Evolutionary conservation across 1,284 basidiomycete genomes (phyloP).

Genomic region (Macrocybe sp.): DNA sequence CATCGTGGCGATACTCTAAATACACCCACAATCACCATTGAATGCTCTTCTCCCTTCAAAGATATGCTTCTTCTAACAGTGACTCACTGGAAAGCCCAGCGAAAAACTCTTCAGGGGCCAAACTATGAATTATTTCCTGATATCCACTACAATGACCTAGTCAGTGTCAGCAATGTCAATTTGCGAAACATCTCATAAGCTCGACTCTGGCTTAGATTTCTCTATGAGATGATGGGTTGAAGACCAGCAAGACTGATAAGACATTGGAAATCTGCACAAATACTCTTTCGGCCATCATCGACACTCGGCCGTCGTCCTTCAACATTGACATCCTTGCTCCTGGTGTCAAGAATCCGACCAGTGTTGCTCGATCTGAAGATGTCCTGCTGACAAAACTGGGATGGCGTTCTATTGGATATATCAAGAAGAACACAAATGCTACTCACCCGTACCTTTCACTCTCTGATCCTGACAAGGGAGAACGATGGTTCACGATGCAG

Average conservation of each 20-base stretch:
- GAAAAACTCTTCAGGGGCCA: conserved; percentile 14
- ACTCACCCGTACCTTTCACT: conserved; percentile 34
- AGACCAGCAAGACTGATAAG: conserved; percentile 16
- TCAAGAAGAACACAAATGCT: conserved; percentile 27
- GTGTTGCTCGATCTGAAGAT: conserved; percentile 17
- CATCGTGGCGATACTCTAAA: conserved; percentile 54
- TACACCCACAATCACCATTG: conserved; percentile 24
- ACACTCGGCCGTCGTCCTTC: conserved; percentile 22
- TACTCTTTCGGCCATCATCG: conserved; percentile 20
- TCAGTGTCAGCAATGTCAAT: conserved; percentile 4
- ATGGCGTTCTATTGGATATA: conserved; percentile 24
- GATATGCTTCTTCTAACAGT: conserved; percentile 17
- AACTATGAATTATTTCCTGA: conserved; percentile 24
- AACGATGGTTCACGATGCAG: conserved; percentile 49
- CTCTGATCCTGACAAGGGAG: conserved; percentile 24
- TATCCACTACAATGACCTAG: conserved; percentile 15
- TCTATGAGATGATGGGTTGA: conserved; percentile 11
- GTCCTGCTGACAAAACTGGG: conserved; percentile 30
- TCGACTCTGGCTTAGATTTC: conserved; percentile 7
- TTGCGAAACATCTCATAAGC: background rate
- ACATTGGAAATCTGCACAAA: conserved; percentile 18
- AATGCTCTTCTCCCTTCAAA: conserved; percentile 20
- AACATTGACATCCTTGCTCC: conserved; percentile 22
- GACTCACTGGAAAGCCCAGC: conserved; percentile 24
- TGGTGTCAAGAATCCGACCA: conserved; percentile 16